Base-by-base conservation (phyloP, 208 protist genomes). In the Trypanosoma cruzi region DNA sequence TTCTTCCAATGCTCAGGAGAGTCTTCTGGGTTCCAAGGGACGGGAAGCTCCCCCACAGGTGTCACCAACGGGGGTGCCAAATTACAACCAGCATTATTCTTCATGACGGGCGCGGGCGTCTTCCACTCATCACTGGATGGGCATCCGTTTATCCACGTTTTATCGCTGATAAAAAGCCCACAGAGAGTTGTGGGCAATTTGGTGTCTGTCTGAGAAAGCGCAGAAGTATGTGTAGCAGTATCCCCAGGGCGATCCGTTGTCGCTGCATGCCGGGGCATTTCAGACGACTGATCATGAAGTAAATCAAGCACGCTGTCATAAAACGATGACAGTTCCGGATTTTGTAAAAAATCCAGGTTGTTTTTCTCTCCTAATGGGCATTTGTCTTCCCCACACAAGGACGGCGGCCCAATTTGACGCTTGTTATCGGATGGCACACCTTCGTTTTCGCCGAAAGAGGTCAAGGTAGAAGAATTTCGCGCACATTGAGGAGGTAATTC, bases 121-220 rank as follows among this genome's bases (percentile, higher is more conserved):
- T 34, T 11, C 60, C 37, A 36, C 24, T 55, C 60, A 37, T 34
- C 46, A 32, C 46, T 54, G n/a, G 13, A 26, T 11, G 6, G 6
- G 11, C 16, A 40, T 57, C 10, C 44, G 16, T 58, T 49, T 4
- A 32, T 32, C 44, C 44, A 68, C 31, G 32, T 68, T 2, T 46
- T 44, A 14, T 54, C 48, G 31, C 22, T 58, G 62, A 46, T 68
- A 31, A 68, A 68, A 29, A 68, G 44, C 26, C 29, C 32, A 28
- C 46, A 68, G 22, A 68, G 62, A n/a, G 50, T 49, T 28, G 26
- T 58, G 32, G 40, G 18, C 2, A 49, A 46, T 0, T 22, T 26
- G 24, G 22, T n/a, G 28, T 40, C 54, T 28, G 16, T 28, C 28
- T 37, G 22, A 7, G 54, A 58, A 28, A 58, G 6, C 28, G 54